phyloP scores from a whole-genome alignment of 305 asterid genomes.

The Fraxinus sp. region DNA sequence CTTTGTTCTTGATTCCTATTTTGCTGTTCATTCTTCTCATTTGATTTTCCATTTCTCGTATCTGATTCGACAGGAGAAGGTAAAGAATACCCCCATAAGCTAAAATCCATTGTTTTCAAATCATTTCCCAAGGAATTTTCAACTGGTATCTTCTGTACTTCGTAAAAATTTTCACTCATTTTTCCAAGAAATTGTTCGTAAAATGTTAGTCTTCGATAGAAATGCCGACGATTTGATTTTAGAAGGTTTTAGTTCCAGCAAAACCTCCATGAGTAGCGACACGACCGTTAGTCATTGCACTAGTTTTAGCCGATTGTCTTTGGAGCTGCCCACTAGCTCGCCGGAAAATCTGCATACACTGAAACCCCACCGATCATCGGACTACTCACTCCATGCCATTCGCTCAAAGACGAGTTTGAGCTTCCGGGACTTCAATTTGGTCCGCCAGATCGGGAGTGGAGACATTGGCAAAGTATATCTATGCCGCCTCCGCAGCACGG shows the following conservation, averaged over 20 bases:
- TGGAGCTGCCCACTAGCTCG: slow-evolving; percentile 54
- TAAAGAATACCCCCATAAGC: background rate
- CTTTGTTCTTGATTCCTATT: slow-evolving; percentile 23
- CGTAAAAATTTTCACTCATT: background rate
- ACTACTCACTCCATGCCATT: slow-evolving; percentile 56
- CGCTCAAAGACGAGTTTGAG: slow-evolving; percentile 36
- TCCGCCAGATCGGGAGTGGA: slow-evolving; percentile 88
- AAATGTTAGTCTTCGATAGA: slow-evolving; percentile 34
- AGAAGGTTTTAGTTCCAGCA: slow-evolving; percentile 38
- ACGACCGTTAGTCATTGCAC: slow-evolving; percentile 46
- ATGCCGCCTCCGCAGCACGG: slow-evolving; percentile 56
- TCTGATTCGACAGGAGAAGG: slow-evolving; percentile 24
- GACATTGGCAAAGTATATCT: slow-evolving; percentile 77
- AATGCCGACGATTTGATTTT: slow-evolving; percentile 34
- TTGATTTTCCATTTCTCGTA: slow-evolving; percentile 10
- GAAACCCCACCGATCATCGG: slow-evolving; percentile 81
- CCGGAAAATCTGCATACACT: slow-evolving; percentile 48
- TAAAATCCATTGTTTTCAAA: background rate
- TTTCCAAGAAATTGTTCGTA: slow-evolving; percentile 11
- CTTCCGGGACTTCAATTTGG: slow-evolving; percentile 69
- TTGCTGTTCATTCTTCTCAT: slow-evolving; percentile 22
- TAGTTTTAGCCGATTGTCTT: slow-evolving; percentile 59
- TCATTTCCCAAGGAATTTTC: slow-evolving; percentile 1
- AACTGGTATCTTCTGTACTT: background rate
- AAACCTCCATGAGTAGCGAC: slow-evolving; percentile 65